Evolutionary conservation across 2,329 filamentous ascomycete species (phyloP), one percentile per base, ranked within the genome.

Genomic region (Akanthomyces uredinophilus): DNA sequence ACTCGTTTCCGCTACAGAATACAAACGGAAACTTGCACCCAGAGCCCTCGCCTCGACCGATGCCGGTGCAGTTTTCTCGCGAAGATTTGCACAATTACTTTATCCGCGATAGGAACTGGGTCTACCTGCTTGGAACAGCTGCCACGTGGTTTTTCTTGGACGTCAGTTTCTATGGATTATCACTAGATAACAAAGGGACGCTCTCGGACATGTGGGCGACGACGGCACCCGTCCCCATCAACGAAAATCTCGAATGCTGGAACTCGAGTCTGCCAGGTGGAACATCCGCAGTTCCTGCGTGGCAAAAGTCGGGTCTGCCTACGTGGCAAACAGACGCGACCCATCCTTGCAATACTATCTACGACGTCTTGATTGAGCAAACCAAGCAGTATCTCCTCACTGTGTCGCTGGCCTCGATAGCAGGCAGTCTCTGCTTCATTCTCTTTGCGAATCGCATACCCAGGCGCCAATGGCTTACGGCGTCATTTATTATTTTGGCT

Each of bases 111-210:
- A 75, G 75, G 20, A 81, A 82, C 63, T 78, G 78, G 73, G 73
- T 74, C 49, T 80, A 79, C 52, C 68, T 79, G 0, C 65, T 78
- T 5, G 77, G 73, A n/a, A 82, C 81, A 1, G 75, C 80, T 1
- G 70, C 79, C 29, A 77, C 78, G 22, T 85, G 82, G 82, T 78
- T 83, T 39, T 76, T 83, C 5, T 74, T 85, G 13, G 83, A 86
- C 61, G 72, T 85, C n/a, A 80, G 80, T 16, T 85, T 84, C 65
- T 84, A 84, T 64, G 83, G 82, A 3, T 80, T 84, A 61, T 79
- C 79, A 4, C 73, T 84, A 5, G 80, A 80, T 54, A 79, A 79
- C 60, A 68, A 75, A 54, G 72, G 74, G 7, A 78, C 76, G 0
- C 68, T 79, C 2, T 73, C 76, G 24, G 77, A 78, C 49, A 71